These are phyloP conservation scores for Capsella bursapastoris DNA, from an alignment of 345 rosid genomes.

Conservation along the genomic window DNA sequence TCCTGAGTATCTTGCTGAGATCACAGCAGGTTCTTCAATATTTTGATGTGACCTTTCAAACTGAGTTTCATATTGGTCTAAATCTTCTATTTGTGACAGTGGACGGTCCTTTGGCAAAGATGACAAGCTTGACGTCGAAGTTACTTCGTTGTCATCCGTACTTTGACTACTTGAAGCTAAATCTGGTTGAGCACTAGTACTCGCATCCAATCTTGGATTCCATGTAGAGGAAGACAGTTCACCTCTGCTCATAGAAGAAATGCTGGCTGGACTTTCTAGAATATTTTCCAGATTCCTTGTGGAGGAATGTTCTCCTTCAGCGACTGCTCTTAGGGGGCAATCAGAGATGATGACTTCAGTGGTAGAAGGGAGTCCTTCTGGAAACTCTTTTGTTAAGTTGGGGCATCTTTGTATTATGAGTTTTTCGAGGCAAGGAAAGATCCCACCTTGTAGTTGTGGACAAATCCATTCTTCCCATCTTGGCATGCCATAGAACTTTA, in stretches of 20 bases:
- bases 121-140: conserved; percentile 35
- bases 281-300: not conserved
- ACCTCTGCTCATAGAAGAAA: not conserved
- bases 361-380: conserved; percentile 41
- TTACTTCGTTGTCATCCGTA: conserved; percentile 25
- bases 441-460: conserved; percentile 21
- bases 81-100: conserved; percentile 1
- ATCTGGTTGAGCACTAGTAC: conserved; percentile 16
- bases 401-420: conserved; percentile 44
- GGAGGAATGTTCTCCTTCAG: conserved; percentile 14
- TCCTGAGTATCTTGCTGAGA: conserved; percentile 39
- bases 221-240: conserved; percentile 6
- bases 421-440: conserved; percentile 45
- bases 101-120: conserved; percentile 29
- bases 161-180: conserved; percentile 35
- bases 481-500: conserved; percentile 42
- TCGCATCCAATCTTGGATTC: not conserved
- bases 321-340: conserved; percentile 27
- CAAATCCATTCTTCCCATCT: conserved; percentile 49
- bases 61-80: conserved; percentile 14
- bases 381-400: conserved; percentile 35
- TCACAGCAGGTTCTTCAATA: conserved; percentile 37
- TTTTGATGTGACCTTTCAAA: conserved; percentile 13
- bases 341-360: conserved; percentile 40
- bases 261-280: conserved; percentile 17